phyloP scores from a whole-genome alignment of 2,329 filamentous ascomycete genomes.

The Beauveria sp. region DNA sequence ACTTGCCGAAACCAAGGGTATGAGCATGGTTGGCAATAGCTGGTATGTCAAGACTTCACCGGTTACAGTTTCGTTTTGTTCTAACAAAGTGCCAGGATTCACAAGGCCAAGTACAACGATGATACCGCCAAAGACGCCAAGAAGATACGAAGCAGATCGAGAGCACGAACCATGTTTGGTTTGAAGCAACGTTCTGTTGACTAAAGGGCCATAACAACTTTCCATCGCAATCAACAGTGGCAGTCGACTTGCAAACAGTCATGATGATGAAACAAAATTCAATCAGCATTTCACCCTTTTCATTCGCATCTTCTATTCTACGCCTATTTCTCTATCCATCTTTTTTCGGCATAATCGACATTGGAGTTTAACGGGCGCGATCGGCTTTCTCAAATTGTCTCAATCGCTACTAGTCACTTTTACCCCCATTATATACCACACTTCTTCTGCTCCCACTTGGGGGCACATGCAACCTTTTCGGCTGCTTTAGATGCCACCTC shows the following conservation, averaged over 20 bases:
- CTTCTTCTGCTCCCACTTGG: neutral
- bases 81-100: slow-evolving; percentile 58
- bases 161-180: slow-evolving; percentile 66
- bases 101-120: slow-evolving; percentile 88
- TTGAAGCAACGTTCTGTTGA: slow-evolving; percentile 23
- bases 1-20: slow-evolving; percentile 82
- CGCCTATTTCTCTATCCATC: neutral
- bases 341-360: neutral
- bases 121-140: slow-evolving; percentile 47
- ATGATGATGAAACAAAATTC: neutral
- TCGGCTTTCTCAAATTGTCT: neutral
- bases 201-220: slow-evolving; percentile 4
- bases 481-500: neutral
- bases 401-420: neutral
- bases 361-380: slow-evolving; percentile 2
- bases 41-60: slow-evolving; percentile 56
- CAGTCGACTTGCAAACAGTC: neutral
- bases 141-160: slow-evolving; percentile 68
- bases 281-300: neutral
- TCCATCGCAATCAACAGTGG: neutral
- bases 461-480: neutral
- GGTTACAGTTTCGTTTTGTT: neutral
- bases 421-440: neutral
- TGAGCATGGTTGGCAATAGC: slow-evolving; percentile 97
- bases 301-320: neutral